Conservation (phyloP, 2,329 filamentous ascomycete genomes). For the Ustulina deusta region DNA sequence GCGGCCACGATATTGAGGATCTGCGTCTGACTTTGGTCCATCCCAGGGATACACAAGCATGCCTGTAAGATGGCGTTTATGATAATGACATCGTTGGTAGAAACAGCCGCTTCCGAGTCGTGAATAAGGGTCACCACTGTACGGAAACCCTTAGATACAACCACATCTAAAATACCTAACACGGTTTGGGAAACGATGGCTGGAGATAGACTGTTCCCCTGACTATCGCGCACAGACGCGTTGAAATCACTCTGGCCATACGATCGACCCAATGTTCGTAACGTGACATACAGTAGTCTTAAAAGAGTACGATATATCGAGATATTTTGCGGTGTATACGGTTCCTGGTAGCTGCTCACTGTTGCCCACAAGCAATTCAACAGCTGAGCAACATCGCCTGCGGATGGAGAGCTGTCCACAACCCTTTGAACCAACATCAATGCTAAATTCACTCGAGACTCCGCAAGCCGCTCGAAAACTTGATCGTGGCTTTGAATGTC, state of each 20-base stretch:
- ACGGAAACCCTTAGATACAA: conserved; percentile 85
- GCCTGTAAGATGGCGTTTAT: conserved; percentile 90
- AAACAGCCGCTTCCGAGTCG: conserved; percentile 72
- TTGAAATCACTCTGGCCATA: conserved; percentile 41
- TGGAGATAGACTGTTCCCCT: conserved; percentile 52
- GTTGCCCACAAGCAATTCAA: conserved; percentile 64
- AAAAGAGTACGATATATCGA: conserved; percentile 86
- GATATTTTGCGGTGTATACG: conserved; percentile 64
- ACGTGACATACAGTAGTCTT: conserved; percentile 84
- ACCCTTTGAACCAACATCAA: conserved; percentile 86
- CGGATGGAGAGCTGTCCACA: conserved; percentile 66
- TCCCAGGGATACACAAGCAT: conserved; percentile 81
- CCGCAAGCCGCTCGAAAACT: conserved; percentile 83
- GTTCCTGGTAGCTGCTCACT: conserved; percentile 66
- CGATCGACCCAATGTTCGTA: conserved; percentile 71
- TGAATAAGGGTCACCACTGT: conserved; percentile 85
- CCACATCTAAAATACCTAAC: conserved; percentile 81
- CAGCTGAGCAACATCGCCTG: conserved; percentile 65
- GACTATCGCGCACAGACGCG: conserved; percentile 45
- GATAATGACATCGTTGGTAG: conserved; percentile 85
- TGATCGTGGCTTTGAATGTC: conserved; percentile 77
- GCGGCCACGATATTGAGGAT: conserved; percentile 77
- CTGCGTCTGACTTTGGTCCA: conserved; percentile 77
- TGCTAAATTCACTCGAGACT: conserved; percentile 82
- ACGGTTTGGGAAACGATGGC: conserved; percentile 70